Evolutionary conservation across 2,329 filamentous ascomycete genomes (phyloP).

Genomic region (Kalmusia sp.): DNA sequence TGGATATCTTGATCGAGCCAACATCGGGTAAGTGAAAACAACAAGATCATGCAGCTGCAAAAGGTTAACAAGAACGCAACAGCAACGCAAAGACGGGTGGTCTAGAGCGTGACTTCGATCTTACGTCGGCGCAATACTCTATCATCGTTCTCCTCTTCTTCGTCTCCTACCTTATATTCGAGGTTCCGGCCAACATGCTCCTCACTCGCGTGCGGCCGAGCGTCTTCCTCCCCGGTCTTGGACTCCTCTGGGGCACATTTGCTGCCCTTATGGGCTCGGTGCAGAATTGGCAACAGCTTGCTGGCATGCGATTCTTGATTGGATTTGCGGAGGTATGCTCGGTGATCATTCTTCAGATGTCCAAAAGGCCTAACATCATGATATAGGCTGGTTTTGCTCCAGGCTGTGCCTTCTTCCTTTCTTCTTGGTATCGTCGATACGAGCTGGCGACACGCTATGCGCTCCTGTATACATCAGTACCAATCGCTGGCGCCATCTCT

Average conservation of each 20-base stretch:
- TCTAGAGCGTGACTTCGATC: slow-evolving; percentile 64
- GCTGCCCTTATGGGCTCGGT: slow-evolving; percentile 75
- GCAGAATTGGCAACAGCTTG: slow-evolving; percentile 67
- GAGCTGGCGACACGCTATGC: slow-evolving; percentile 83
- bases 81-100: slow-evolving; percentile 71
- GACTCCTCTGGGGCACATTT: slow-evolving; percentile 68
- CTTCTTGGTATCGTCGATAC: slow-evolving; percentile 81
- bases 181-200: slow-evolving; percentile 79
- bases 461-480: slow-evolving; percentile 84
- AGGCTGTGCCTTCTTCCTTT: slow-evolving; percentile 77
- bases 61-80: background rate
- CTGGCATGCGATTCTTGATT: too few species aligned
- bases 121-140: slow-evolving; percentile 74
- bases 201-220: slow-evolving; percentile 79
- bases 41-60: background rate
- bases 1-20: slow-evolving; percentile 74
- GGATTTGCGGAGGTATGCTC: slow-evolving; percentile 19
- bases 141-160: slow-evolving; percentile 83
- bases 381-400: slow-evolving; percentile 73
- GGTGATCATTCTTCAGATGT: background rate
- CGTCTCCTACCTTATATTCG: slow-evolving; percentile 81
- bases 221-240: slow-evolving; percentile 82
- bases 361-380: slow-evolving; percentile 64
- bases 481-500: slow-evolving; percentile 79
- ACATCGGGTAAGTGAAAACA: slow-evolving; percentile 60